Evolutionary conservation across 148 eudicot species (phyloP), one percentile per base, ranked within the genome.

Genomic region (Agrostemma githago): DNA sequence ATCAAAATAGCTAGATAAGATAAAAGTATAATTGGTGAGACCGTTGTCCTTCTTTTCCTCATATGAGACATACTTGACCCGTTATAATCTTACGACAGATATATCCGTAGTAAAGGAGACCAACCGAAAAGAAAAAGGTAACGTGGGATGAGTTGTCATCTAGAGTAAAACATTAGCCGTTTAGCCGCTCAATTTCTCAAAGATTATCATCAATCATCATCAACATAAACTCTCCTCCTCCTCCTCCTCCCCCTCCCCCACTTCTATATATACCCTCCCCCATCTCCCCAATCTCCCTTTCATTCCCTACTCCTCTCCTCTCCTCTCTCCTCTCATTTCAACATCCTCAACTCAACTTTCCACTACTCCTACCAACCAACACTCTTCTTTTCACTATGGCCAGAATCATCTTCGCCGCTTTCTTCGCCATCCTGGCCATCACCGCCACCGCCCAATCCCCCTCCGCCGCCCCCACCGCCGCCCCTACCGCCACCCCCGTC

Each of bases 211-310:
- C 2, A 62, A 4, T 62, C 41, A 9, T 62, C 66, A 15, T 9
- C 26, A 17, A 59, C 17, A 8, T 37, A 34, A 62, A 26, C 66
- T 48, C 74, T 71, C 58, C 5, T 44, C 6, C 51, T 11, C 34
- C 34, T 26, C 34, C 34, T 26, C 34, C n/a, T n/a, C 42, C 63
- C 15, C 15, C 20, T 7, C 10, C 58, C 37, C 44, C 0, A 63
- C 17, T 75, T 79, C 78, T 74, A 79, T 79, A 69, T 69, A 79
- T 51, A 71, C 78, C 5, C 19, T 68, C 3, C 15, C 20, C 19
- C 19, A 74, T 68, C 68, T 39, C 34, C 51, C 62, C 9, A 54
- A 74, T 68, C 68, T 39, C 34, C 51, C 62, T 5, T 53, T 73
- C 60, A 43, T 43, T 43, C 8, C 46, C 46, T 43, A 43, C 46